These are phyloP conservation scores for Arachis monticola DNA, from an alignment of 331 rosid genomes.

Conservation along the genomic window DNA sequence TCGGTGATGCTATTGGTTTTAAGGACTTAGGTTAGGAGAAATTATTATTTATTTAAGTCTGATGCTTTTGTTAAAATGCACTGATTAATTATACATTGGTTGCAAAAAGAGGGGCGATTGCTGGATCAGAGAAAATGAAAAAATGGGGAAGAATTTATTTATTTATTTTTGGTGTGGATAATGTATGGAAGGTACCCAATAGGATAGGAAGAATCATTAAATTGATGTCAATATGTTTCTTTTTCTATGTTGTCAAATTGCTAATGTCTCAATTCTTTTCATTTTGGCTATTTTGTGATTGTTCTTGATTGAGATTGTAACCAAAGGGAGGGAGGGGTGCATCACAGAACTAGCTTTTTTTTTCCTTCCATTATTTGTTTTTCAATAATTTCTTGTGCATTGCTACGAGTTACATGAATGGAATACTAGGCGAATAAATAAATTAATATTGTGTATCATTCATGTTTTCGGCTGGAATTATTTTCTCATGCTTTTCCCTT, in stretches of 20 bases:
- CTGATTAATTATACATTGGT: conserved; percentile 36
- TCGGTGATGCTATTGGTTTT: conserved; percentile 48
- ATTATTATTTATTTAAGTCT: conserved; percentile 35
- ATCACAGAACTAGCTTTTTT: too few species aligned
- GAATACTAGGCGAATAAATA: not conserved
- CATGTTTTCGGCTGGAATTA: conserved; percentile 30
- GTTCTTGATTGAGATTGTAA: too few species aligned
- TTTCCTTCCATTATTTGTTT: not conserved
- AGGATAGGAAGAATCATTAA: conserved; percentile 32
- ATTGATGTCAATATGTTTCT: conserved; percentile 31
- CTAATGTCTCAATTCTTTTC: too few species aligned
- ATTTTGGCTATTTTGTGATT: too few species aligned
- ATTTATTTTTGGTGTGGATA: not conserved
- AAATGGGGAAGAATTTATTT: not conserved
- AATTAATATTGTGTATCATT: conserved; percentile 5
- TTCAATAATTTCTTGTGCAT: conserved; percentile 37
- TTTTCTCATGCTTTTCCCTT: conserved; percentile 11
- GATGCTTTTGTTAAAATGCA: conserved; percentile 38
- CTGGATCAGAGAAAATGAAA: not conserved
- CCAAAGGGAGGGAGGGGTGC: not conserved
- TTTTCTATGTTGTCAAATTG: not conserved
- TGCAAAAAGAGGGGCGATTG: conserved; percentile 28
- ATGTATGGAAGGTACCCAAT: not conserved
- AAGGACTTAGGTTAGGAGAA: conserved; percentile 45
- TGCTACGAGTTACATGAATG: conserved; percentile 33